Evolutionary conservation across 2,329 filamentous ascomycete species (phyloP), one percentile per base, ranked within the genome.

Genomic region (Penicillium sclerotigenum): DNA sequence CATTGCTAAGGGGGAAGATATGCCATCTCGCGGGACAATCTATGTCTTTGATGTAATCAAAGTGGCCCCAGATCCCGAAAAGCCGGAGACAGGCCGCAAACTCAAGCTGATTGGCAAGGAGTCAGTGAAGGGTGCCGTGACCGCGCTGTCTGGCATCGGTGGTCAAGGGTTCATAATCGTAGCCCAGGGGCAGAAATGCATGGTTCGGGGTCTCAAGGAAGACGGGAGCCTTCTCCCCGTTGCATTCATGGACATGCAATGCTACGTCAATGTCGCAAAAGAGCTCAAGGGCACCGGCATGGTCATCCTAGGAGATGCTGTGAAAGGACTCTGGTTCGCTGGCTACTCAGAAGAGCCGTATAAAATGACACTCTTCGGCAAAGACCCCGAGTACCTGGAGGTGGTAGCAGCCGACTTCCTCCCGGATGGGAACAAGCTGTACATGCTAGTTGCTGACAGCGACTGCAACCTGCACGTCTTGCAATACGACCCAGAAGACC

Each of bases 311-410:
- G 89, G 90, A 0, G 94, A 99, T 75, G 90, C 89, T 0, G 86
- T 94, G 70, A 96, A 96, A 76, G 94, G 94, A 0, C 81, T 97
- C 2, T 97, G 94, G 91, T 95, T 99, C 64, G 89, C 90, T 0
- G 94, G 94, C 0, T 99, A 97, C 70, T 94, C 90, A 9, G 93
- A 99, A 75, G 94, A 97, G 68, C 94, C 94, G 0, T 99, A 97
- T 72, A 92, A 89, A 64, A 91, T 99, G 85, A 88, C 91, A 59
- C 82, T 97, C 4, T 91, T 97, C 63, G 91, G 92, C 40, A 97
- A 97, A 75, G 90, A 88, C 65, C 83, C 87, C 37, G 87, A 89
- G 20, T 84, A 84, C 41, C 79, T 97, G 65, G 89, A 94, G 67
- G 84, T 95, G 20, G 74, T 95, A 33, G 83, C 87, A 6, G 90